Conservation (phyloP, 768 basidiomycete genomes). For the Hypholoma fasciculare region DNA sequence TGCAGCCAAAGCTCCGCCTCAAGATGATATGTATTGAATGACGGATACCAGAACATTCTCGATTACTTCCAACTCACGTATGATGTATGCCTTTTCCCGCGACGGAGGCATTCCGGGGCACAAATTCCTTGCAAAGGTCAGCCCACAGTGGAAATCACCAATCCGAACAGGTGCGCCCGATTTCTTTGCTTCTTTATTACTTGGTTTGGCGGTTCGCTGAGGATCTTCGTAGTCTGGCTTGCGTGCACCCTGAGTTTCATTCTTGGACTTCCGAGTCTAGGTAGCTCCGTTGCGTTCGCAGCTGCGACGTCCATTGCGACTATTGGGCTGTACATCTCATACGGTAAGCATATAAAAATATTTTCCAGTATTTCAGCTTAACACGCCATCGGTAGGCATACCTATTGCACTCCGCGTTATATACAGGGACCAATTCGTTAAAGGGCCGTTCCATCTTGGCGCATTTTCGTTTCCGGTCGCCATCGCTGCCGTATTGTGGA, state of each 20-base stretch:
- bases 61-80: slow-evolving; percentile 74
- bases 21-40: background rate
- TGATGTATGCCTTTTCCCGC: slow-evolving; percentile 82
- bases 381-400: slow-evolving; percentile 39
- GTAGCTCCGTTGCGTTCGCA: slow-evolving; percentile 69
- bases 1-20: background rate
- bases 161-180: slow-evolving; percentile 57
- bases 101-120: slow-evolving; percentile 75
- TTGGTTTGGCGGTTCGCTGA: no score
- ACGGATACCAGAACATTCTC: slow-evolving; percentile 59
- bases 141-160: slow-evolving; percentile 57
- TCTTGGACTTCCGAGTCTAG: slow-evolving; percentile 72
- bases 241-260: slow-evolving; percentile 76
- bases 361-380: background rate
- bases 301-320: slow-evolving; percentile 66
- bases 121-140: slow-evolving; percentile 65
- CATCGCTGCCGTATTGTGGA: slow-evolving; percentile 62
- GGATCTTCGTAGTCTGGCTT: slow-evolving; percentile 60
- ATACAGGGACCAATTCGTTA: slow-evolving; percentile 56
- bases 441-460: slow-evolving; percentile 75
- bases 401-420: slow-evolving; percentile 70
- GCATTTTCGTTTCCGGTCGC: slow-evolving; percentile 61
- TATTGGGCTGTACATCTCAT: slow-evolving; percentile 77
- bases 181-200: background rate
- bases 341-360: slow-evolving; percentile 40